Conservation (phyloP, 2,329 filamentous ascomycete species). For the Claviceps humidiphila region DNA sequence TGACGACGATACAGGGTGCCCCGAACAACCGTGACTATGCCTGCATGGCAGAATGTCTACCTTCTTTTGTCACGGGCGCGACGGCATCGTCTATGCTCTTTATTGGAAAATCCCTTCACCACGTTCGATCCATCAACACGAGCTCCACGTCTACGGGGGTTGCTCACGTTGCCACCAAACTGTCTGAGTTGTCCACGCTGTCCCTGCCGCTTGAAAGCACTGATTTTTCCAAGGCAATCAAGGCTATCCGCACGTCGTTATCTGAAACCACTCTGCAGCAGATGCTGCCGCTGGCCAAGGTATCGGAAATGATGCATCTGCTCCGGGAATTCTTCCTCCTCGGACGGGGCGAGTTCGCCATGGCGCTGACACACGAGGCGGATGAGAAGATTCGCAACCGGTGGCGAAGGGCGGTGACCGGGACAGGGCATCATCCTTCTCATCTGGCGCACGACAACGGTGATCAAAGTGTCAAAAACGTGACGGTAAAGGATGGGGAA, state of each 20-base stretch:
- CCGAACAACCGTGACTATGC: constrained; percentile 49
- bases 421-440: neutral
- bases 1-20: constrained; percentile 27
- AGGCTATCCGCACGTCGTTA: constrained; percentile 64
- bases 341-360: constrained; percentile 79
- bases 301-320: constrained; percentile 63
- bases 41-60: constrained; percentile 48
- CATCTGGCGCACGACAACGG: constrained; percentile 39
- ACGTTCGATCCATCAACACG: constrained; percentile 50
- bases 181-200: constrained; percentile 54
- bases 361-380: constrained; percentile 73
- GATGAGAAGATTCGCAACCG: constrained; percentile 66
- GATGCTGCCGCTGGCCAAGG: constrained; percentile 63
- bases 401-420: constrained; percentile 47
- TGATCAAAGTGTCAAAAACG: constrained; percentile 28
- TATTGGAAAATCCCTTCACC: constrained; percentile 77
- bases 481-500: constrained; percentile 73
- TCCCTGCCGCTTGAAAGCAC: constrained; percentile 61
- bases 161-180: constrained; percentile 49
- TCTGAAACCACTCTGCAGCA: constrained; percentile 75
- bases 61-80: constrained; percentile 61
- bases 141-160: constrained; percentile 33
- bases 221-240: constrained; percentile 58
- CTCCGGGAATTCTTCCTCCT: constrained; percentile 81
- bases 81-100: constrained; percentile 79